These are phyloP conservation scores for Hypoxylon intermedium DNA, from an alignment of 495 filamentous ascomycete species.

Conservation along the genomic window DNA sequence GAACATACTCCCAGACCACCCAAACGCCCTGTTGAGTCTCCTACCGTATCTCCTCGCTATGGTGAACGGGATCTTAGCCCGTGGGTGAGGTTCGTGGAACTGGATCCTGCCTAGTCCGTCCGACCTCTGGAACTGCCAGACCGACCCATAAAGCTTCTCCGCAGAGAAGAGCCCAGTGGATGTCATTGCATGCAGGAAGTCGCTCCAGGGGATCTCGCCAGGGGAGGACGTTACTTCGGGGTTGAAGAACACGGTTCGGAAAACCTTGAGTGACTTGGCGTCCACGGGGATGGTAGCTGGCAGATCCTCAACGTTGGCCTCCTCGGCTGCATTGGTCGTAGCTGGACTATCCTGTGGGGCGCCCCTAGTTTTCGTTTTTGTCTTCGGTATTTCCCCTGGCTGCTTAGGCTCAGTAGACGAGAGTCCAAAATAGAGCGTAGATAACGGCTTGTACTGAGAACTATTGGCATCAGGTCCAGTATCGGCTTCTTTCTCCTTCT, in stretches of 20 bases:
- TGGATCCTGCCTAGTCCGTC: conserved; percentile 57
- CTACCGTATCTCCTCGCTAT: conserved; percentile 51
- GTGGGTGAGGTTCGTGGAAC: conserved; percentile 62
- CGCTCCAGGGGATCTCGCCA: conserved; percentile 58
- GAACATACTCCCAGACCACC: conserved; percentile 32
- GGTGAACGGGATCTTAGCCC: conserved; percentile 54
- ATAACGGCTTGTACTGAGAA: conserved; percentile 36
- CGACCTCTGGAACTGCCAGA: conserved; percentile 57
- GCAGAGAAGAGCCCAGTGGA: conserved; percentile 51
- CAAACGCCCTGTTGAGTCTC: conserved; percentile 55
- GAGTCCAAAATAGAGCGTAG: conserved; percentile 18
- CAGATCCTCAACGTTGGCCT: neutral
- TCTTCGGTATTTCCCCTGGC: conserved; percentile 14
- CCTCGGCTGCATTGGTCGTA: neutral
- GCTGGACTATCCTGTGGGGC: conserved; percentile 6
- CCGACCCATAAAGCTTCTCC: conserved; percentile 60
- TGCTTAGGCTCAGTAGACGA: neutral
- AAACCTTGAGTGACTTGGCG: conserved; percentile 55
- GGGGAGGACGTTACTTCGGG: conserved; percentile 35
- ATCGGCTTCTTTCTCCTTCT: too few species aligned
- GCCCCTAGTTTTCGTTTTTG: conserved; percentile 55
- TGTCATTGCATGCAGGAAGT: conserved; percentile 61
- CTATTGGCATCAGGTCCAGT: too few species aligned
- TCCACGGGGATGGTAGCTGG: conserved; percentile 41
- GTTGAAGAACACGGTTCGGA: conserved; percentile 54